Evolutionary conservation across 306 rosid species (phyloP).

Genomic region (Begonia peltatifolia): DNA sequence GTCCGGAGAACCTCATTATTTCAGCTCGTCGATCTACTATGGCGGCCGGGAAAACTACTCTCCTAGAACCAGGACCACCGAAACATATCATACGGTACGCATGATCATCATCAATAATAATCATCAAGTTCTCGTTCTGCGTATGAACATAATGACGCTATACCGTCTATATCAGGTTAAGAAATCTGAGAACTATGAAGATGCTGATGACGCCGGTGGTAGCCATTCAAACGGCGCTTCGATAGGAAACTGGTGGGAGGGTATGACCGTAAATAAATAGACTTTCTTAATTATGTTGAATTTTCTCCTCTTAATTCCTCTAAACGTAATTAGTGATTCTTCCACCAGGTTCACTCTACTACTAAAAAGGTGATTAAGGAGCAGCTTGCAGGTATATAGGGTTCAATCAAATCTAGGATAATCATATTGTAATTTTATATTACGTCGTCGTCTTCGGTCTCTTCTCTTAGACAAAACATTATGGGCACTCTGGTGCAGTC

Average conservation of each 20-base stretch:
- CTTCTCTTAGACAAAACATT: too few species aligned
- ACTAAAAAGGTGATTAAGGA: background rate
- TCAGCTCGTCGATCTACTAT: constrained; percentile 68
- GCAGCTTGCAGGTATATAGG: background rate
- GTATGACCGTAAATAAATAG: constrained; percentile 14
- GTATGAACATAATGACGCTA: background rate
- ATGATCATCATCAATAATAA: background rate
- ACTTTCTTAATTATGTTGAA: background rate
- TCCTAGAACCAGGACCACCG: constrained; percentile 36
- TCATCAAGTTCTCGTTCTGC: too few species aligned
- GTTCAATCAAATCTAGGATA: too few species aligned
- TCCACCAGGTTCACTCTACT: background rate
- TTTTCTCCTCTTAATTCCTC: background rate
- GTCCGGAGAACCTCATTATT: constrained; percentile 43
- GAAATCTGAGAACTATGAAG: constrained; percentile 37
- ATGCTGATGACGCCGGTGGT: constrained; percentile 22
- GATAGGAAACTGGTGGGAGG: constrained; percentile 96
- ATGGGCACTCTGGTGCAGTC: too few species aligned
- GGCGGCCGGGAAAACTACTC: constrained; percentile 84
- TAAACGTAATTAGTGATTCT: background rate
- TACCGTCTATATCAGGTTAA: constrained; percentile 21
- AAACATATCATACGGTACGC: constrained; percentile 41
- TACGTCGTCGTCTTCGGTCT: too few species aligned
- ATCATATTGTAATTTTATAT: too few species aligned
- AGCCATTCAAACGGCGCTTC: constrained; percentile 39